Evolutionary conservation across 371 early-diverging fungal species (phyloP).

Genomic region (Actinomortierella ambigua): DNA sequence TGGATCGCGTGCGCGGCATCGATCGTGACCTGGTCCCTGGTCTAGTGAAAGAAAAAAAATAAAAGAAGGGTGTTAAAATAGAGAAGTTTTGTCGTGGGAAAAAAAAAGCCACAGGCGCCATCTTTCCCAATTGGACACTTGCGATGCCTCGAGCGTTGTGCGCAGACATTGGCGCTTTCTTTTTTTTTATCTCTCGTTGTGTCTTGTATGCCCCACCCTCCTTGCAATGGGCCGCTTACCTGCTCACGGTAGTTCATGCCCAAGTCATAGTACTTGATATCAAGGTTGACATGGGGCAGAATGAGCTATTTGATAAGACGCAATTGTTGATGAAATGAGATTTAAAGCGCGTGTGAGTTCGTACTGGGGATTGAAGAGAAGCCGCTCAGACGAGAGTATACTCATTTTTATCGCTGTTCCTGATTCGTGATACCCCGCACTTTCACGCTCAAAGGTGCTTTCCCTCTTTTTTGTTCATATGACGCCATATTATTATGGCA

Average conservation of each 20-base stretch:
- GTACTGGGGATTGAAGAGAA: too few species aligned
- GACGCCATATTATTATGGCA: background rate
- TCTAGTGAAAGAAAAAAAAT: constrained; percentile 53
- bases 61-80: background rate
- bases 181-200: background rate
- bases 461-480: background rate
- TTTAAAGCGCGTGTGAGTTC: too few species aligned
- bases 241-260: constrained; percentile 90
- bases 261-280: constrained; percentile 96
- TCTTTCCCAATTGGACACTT: too few species aligned
- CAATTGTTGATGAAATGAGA: too few species aligned
- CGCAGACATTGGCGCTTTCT: too few species aligned
- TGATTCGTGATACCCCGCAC: too few species aligned
- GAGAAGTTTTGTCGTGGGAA: background rate
- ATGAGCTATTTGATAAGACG: constrained; percentile 77
- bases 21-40: constrained; percentile 93
- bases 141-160: too few species aligned
- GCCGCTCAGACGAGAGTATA: too few species aligned
- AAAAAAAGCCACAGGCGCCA: background rate
- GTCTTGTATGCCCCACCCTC: background rate
- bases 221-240: constrained; percentile 50
- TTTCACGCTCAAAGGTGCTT: too few species aligned
- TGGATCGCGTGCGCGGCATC: constrained; percentile 96
- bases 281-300: constrained; percentile 89
- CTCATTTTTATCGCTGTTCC: too few species aligned